Percentiles rank a stretch among this genome's conserved stretches.
phyloP scores from a whole-genome alignment of 2,329 filamentous ascomycete genomes.

The Arthrobotrys entomopaga region DNA sequence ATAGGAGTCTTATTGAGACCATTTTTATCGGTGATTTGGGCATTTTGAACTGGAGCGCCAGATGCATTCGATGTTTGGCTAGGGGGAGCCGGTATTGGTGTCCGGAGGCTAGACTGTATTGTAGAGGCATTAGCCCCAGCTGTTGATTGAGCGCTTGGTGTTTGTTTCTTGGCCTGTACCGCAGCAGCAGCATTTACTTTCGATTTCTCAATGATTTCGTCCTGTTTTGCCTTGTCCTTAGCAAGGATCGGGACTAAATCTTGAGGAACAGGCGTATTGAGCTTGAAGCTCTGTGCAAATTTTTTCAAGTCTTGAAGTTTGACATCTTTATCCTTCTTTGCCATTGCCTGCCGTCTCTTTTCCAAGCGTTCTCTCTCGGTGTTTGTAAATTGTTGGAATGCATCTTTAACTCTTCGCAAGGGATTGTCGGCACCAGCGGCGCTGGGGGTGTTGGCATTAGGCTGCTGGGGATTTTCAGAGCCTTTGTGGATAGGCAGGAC shows the following conservation, averaged over 20 bases:
- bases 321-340: conserved; percentile 82
- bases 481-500: conserved; percentile 50
- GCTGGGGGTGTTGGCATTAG: conserved; percentile 5
- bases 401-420: conserved; percentile 65
- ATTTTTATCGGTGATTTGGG: conserved; percentile 48
- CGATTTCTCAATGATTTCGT: conserved; percentile 87
- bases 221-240: conserved; percentile 94
- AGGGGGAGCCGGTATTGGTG: conserved; percentile 46
- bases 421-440: conserved; percentile 52
- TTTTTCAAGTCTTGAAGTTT: conserved; percentile 95
- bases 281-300: conserved; percentile 92
- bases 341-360: conserved; percentile 64
- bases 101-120: conserved; percentile 42
- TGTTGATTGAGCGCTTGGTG: conserved; percentile 33
- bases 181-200: conserved; percentile 61
- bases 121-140: conserved; percentile 10
- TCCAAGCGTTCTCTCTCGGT: conserved; percentile 69
- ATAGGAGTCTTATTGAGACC: conserved; percentile 46
- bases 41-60: conserved; percentile 20
- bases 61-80: conserved; percentile 35
- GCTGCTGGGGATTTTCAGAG: conserved; percentile 32
- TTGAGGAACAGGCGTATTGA: conserved; percentile 88
- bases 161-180: conserved; percentile 36
- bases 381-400: conserved; percentile 73
- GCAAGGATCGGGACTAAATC: conserved; percentile 95